Evolutionary conservation across 805 yeast genomes (phyloP).

Genomic region (Ogataea thermomethanolica): DNA sequence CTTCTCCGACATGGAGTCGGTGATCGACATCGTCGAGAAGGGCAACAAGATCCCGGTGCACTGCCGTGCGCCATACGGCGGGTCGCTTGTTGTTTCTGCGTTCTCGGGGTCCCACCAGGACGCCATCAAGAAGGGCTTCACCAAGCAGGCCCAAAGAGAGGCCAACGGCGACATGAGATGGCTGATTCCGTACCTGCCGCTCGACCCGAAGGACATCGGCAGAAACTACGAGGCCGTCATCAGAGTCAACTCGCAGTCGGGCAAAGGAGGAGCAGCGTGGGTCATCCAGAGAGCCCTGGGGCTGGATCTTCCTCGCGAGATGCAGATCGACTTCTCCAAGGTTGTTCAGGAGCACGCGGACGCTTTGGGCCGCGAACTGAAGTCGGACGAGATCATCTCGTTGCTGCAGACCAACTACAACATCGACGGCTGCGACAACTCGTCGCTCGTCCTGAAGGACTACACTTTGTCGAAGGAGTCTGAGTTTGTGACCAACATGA

Average conservation of each 20-base stretch:
- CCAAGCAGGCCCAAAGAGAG: slow-evolving; percentile 49
- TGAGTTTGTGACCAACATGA: slow-evolving; percentile 41
- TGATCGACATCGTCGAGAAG: slow-evolving; percentile 67
- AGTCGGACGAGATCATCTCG: slow-evolving; percentile 58
- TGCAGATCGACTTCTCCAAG: slow-evolving; percentile 66
- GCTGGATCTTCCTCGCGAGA: slow-evolving; percentile 66
- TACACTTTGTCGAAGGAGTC: slow-evolving; percentile 37
- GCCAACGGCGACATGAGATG: slow-evolving; percentile 50
- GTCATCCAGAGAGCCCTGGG: slow-evolving; percentile 67
- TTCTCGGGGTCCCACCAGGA: slow-evolving; percentile 56
- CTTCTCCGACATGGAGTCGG: slow-evolving; percentile 62
- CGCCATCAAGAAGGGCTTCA: slow-evolving; percentile 36
- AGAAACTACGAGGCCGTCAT: slow-evolving; percentile 79
- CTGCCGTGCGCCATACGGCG: slow-evolving; percentile 78
- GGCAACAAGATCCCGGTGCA: slow-evolving; percentile 75
- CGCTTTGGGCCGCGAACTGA: slow-evolving; percentile 62
- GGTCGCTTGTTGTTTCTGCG: slow-evolving; percentile 75
- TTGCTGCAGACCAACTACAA: slow-evolving; percentile 58
- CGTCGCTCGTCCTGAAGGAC: slow-evolving; percentile 37
- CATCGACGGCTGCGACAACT: slow-evolving; percentile 36
- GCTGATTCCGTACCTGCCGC: slow-evolving; percentile 74
- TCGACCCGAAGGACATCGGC: slow-evolving; percentile 80
- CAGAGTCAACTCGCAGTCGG: slow-evolving; percentile 83
- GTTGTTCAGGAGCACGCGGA: slow-evolving; percentile 67
- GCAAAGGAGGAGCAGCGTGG: slow-evolving; percentile 89